A percentile compares a stretch with the other conserved stretches of the same genome.
Conservation (phyloP, 2,329 filamentous ascomycete genomes). For the Cryphonectria naterciae region DNA sequence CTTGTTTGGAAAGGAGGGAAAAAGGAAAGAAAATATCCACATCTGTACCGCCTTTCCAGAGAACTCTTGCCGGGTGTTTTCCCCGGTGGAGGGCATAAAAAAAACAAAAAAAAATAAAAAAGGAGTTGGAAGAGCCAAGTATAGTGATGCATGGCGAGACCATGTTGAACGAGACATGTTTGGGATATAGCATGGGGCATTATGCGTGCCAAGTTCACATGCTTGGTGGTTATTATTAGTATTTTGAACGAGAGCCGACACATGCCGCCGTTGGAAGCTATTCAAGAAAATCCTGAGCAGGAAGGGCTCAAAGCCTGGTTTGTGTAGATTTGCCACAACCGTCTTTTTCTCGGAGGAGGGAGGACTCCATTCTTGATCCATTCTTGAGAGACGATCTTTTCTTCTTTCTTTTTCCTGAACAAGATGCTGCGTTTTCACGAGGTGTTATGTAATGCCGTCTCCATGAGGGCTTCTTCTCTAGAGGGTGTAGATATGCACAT, state of each 20-base stretch:
- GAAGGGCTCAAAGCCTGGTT: not conserved
- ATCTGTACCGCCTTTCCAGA: not conserved
- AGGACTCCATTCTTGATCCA: not conserved
- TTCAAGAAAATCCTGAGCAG: not conserved
- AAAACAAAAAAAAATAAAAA: too few species aligned
- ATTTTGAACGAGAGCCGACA: not conserved
- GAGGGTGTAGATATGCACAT: too few species aligned
- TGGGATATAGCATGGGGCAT: not conserved
- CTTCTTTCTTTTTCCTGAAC: not conserved
- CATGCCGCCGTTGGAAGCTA: not conserved
- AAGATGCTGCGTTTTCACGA: not conserved
- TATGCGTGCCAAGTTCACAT: not conserved
- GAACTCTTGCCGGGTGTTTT: not conserved
- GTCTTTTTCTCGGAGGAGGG: not conserved
- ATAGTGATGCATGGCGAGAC: not conserved
- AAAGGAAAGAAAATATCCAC: not conserved
- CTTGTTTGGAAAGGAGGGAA: not conserved
- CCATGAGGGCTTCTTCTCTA: not conserved
- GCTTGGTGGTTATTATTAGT: too few species aligned
- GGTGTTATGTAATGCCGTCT: not conserved
- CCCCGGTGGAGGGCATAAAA: not conserved
- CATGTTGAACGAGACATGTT: not conserved
- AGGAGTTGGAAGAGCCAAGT: not conserved
- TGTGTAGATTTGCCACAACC: not conserved
- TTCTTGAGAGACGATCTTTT: not conserved